These are phyloP conservation scores for Phytophthora chlamydospora DNA, from an alignment of 352 stramenopile species.

Conservation along the genomic window DNA sequence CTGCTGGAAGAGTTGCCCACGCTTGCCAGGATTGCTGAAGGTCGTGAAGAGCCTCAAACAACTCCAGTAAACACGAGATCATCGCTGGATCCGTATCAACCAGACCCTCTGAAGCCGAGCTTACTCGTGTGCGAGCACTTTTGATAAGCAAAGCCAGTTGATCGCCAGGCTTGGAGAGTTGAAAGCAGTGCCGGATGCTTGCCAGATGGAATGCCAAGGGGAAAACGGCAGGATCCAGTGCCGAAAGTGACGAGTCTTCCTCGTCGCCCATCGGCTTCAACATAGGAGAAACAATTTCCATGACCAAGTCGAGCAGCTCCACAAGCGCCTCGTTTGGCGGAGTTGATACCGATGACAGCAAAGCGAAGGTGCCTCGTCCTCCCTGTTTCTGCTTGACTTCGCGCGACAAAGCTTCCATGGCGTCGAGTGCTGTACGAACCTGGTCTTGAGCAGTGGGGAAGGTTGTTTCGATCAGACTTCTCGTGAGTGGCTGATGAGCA, in stretches of 20 bases:
- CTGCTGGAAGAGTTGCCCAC: constrained; percentile 21
- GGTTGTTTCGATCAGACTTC: constrained; percentile 35
- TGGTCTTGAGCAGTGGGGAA: constrained; percentile 34
- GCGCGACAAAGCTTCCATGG: constrained; percentile 27
- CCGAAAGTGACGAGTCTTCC: neutral
- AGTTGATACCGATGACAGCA: constrained; percentile 5
- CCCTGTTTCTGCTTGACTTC: constrained; percentile 7
- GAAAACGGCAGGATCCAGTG: constrained; percentile 19
- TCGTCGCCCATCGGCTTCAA: constrained; percentile 17
- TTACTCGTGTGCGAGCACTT: constrained; percentile 26
- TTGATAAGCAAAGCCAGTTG: constrained; percentile 30
- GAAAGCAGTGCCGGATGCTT: constrained; percentile 33
- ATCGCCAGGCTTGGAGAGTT: constrained; percentile 23
- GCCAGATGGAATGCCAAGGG: constrained; percentile 44
- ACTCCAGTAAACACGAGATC: constrained; percentile 30
- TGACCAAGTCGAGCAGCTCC: constrained; percentile 44
- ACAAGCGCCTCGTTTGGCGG: constrained; percentile 10
- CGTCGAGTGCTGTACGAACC: constrained; percentile 50
- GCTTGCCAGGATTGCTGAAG: constrained; percentile 20
- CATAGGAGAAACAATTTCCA: constrained; percentile 42
- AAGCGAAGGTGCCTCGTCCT: constrained; percentile 1
- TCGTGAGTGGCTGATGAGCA: constrained; percentile 30
- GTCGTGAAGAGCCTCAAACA: constrained; percentile 38
- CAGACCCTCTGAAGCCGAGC: neutral
- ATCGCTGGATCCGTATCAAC: constrained; percentile 4